Evolutionary conservation across 257 asterid genomes (phyloP).

Genomic region (Solanum corneliomulleri): DNA sequence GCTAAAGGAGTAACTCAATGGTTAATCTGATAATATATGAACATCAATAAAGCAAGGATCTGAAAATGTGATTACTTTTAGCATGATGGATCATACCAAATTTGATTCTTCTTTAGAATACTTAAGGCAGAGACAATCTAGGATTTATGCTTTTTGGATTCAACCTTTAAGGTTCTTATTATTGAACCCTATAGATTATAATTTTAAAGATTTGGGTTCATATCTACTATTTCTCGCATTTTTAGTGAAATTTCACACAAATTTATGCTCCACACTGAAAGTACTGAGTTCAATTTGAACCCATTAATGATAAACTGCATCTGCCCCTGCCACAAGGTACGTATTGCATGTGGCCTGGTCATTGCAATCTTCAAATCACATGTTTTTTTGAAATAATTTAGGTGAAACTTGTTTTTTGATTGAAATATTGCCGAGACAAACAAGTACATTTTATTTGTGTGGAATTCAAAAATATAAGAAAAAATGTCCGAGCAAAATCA

Average conservation of each 20-base stretch:
- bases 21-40: neutral
- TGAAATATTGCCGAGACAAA: neutral
- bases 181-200: neutral
- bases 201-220: neutral
- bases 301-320: neutral
- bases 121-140: neutral
- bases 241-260: neutral
- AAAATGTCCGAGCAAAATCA: neutral
- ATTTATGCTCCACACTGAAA: neutral
- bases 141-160: neutral
- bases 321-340: neutral
- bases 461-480: neutral
- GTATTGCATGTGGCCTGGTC: neutral
- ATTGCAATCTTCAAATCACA: neutral
- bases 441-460: neutral
- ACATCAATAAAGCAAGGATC: neutral
- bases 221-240: neutral
- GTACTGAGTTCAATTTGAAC: neutral
- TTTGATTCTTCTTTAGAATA: neutral
- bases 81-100: neutral
- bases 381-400: neutral
- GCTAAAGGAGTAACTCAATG: neutral
- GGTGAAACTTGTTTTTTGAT: neutral
- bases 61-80: neutral
- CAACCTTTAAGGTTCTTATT: neutral